Evolutionary conservation across 257 asterid genomes (phyloP).

Genomic region (Nicotiana benthamiana): DNA sequence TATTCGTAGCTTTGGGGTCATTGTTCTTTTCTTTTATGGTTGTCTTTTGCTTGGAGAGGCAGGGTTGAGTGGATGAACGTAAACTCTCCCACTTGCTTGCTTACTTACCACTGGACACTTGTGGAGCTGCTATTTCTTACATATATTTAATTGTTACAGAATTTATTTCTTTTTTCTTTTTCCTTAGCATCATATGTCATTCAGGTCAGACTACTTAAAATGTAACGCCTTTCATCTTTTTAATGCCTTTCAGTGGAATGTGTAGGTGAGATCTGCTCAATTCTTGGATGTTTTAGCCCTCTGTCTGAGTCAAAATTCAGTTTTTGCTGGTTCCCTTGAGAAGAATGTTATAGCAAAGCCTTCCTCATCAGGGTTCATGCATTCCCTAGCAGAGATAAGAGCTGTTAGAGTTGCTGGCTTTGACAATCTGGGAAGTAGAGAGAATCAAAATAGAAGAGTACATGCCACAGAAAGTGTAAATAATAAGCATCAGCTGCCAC

Average conservation of each 20-base stretch:
- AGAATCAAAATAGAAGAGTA: constrained; percentile 31
- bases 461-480: constrained; percentile 27
- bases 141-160: neutral
- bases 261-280: constrained; percentile 66
- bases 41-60: neutral
- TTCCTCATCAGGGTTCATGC: constrained; percentile 68
- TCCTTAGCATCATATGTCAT: neutral
- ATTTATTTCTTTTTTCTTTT: neutral
- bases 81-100: neutral
- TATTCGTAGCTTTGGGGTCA: neutral
- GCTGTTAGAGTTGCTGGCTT: constrained; percentile 24
- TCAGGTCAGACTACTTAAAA: neutral
- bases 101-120: neutral
- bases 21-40: neutral
- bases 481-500: constrained; percentile 56
- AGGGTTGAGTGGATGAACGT: neutral
- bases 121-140: neutral
- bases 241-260: constrained; percentile 3
- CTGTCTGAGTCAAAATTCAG: constrained; percentile 85
- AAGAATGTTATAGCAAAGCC: constrained; percentile 48
- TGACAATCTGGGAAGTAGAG: constrained; percentile 27
- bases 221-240: neutral
- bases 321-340: constrained; percentile 78
- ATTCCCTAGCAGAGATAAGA: constrained; percentile 76
- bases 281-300: constrained; percentile 84